A percentile compares a stretch with the other conserved stretches of the same genome.
These are phyloP conservation scores for Boletus fagicola DNA, from an alignment of 768 basidiomycete genomes.

Conservation along the genomic window DNA sequence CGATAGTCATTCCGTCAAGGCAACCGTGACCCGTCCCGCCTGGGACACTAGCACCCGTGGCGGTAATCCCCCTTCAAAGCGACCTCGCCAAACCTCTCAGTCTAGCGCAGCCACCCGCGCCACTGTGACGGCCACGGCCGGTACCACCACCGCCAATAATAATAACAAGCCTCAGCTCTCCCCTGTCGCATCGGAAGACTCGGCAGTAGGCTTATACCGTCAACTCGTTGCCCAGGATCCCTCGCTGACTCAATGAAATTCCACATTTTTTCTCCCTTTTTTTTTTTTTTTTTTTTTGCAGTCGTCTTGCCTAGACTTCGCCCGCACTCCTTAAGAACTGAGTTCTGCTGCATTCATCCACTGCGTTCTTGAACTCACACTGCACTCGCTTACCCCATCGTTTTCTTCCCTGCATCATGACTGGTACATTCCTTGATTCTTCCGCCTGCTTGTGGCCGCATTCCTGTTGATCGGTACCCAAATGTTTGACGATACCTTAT, in stretches of 20 bases:
- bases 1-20: slow-evolving; percentile 63
- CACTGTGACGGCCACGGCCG: slow-evolving; percentile 35
- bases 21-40: slow-evolving; percentile 71
- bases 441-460: slow-evolving; percentile 18
- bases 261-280: slow-evolving; percentile 1
- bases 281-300: slow-evolving; percentile 11
- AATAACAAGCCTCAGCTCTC: slow-evolving; percentile 47
- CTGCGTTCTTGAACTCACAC: slow-evolving; percentile 25
- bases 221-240: slow-evolving; percentile 78
- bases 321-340: slow-evolving; percentile 19
- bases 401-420: slow-evolving; percentile 28
- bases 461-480: slow-evolving; percentile 27
- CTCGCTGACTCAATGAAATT: slow-evolving; percentile 48
- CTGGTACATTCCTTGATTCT: slow-evolving; percentile 31
- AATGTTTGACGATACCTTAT: slow-evolving; percentile 35
- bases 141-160: slow-evolving; percentile 23
- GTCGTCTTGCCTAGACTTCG: slow-evolving; percentile 19
- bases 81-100: slow-evolving; percentile 70
- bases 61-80: slow-evolving; percentile 45
- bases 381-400: slow-evolving; percentile 30
- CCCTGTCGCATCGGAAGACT: slow-evolving; percentile 70
- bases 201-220: slow-evolving; percentile 80
- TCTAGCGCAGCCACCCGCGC: slow-evolving; percentile 57
- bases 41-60: slow-evolving; percentile 66
- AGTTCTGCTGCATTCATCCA: slow-evolving; percentile 21